Evolutionary conservation across 2,329 filamentous ascomycete genomes (phyloP), one percentile per base, ranked within the genome.

Genomic region (Clonostachys solani): DNA sequence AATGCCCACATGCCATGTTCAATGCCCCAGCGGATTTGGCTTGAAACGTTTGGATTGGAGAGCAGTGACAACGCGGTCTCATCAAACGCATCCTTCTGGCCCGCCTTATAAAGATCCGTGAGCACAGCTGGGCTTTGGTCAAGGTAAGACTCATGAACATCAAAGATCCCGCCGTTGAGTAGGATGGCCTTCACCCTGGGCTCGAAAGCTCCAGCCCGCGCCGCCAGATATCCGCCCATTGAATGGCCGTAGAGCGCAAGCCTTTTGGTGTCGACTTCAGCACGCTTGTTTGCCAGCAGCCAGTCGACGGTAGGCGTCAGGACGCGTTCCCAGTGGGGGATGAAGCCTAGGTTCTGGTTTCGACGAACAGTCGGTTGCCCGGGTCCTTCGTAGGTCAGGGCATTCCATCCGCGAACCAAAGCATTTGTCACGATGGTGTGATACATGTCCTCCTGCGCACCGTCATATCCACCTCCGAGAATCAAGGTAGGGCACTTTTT

Each of bases 351-450:
- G 12, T 62, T 55, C 44, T 75, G 69, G 1, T 67, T 47, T 2
- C 72, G 65, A 9, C 66, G 62, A 3, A 71, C 65, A 2, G 59
- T 65, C 1, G 65, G 62, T 51, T 75, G 72, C 0, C 72, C 72
- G 0, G 72, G 72, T 0, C 73, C 73, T 47, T 77, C 73, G 46
- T 68, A 76, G 1, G 66, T 68, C 9, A 74, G 60, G 42, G 63
- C 60, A 43, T 74, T 71, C 49, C 58, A 70, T 13, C 71, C 71
- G 1, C 71, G 63, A 17, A 62, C 60, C 2, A 73, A 49, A 1
- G 62, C 64, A 0, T 64, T 51, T 12, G 56, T 53, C 10, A 62
- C 69, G 18, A 64, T 54, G 3, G 55, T 42, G 46, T 74, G 71
- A 46, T 67, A 67, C 16, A 66, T 58, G 12, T 75, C 72, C 46